These are phyloP conservation scores for Diaporthe caulivora DNA, from an alignment of 2,329 filamentous ascomycete species.

Conservation along the genomic window DNA sequence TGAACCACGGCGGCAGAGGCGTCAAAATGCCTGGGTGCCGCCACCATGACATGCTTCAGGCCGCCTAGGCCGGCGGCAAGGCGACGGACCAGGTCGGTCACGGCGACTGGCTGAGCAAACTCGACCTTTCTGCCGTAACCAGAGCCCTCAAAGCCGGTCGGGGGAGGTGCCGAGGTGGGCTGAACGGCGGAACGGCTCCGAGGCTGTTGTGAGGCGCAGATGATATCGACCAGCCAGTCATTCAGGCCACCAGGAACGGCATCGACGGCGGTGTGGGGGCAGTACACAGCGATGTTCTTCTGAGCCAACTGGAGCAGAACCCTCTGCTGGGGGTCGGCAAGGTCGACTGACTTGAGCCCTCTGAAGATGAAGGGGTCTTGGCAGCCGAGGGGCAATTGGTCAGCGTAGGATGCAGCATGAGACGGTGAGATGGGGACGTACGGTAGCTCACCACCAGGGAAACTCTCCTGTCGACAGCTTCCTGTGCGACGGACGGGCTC, in stretches of 20 bases:
- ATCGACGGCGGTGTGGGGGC: constrained; percentile 94
- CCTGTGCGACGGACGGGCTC: constrained; percentile 87
- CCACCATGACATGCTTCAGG: constrained; percentile 56
- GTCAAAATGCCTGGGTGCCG: constrained; percentile 46
- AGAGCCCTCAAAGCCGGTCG: constrained; percentile 58
- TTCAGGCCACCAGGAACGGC: constrained; percentile 87
- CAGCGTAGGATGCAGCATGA: neutral
- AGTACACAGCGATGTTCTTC: constrained; percentile 94
- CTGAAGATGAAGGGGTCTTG: constrained; percentile 96
- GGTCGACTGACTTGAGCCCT: constrained; percentile 88
- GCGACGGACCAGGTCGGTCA: constrained; percentile 60
- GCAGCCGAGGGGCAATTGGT: neutral
- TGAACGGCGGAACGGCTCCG: constrained; percentile 57
- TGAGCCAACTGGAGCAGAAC: constrained; percentile 85
- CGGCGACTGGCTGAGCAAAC: constrained; percentile 53
- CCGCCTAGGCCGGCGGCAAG: constrained; percentile 78
- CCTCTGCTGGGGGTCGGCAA: constrained; percentile 86
- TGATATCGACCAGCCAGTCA: constrained; percentile 92
- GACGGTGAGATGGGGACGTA: constrained; percentile 55
- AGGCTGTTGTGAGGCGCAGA: constrained; percentile 66
- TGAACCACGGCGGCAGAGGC: constrained; percentile 61
- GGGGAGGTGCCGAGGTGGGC: constrained; percentile 56
- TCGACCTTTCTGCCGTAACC: constrained; percentile 67
- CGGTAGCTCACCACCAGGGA: constrained; percentile 92
- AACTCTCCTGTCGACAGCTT: constrained; percentile 82